Evolutionary conservation across 1,284 basidiomycete genomes (phyloP).

Genomic region (Sporisorium reilianum): DNA sequence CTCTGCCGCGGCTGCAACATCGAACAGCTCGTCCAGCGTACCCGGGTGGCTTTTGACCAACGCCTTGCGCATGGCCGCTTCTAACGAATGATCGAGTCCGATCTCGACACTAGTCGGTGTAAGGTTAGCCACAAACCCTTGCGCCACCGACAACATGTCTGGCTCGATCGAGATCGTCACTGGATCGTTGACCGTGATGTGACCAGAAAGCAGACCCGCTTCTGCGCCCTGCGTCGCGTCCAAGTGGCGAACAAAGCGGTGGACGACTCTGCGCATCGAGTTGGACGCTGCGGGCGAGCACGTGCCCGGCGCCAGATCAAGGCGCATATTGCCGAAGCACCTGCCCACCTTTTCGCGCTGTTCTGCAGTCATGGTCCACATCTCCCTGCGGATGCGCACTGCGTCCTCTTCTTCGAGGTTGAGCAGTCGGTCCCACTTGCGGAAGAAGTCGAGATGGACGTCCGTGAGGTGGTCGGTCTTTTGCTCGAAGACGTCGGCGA

Average conservation of each 20-base stretch:
- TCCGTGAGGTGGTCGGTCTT: slow-evolving; percentile 84
- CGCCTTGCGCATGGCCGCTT: slow-evolving; percentile 42
- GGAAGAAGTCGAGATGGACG: slow-evolving; percentile 82
- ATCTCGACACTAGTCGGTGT: slow-evolving; percentile 77
- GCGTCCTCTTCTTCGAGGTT: slow-evolving; percentile 90
- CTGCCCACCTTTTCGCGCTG: slow-evolving; percentile 78
- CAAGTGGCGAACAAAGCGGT: slow-evolving; percentile 75
- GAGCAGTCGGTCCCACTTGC: slow-evolving; percentile 88
- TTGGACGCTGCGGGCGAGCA: slow-evolving; percentile 5
- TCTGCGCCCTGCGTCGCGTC: slow-evolving; percentile 56
- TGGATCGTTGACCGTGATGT: slow-evolving; percentile 83
- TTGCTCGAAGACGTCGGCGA: slow-evolving; percentile 80
- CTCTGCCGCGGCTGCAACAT: slow-evolving; percentile 15
- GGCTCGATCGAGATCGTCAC: slow-evolving; percentile 86
- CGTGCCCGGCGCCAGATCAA: slow-evolving; percentile 10
- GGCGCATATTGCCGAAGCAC: slow-evolving; percentile 69
- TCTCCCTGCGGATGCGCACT: slow-evolving; percentile 83
- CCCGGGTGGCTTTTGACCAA: slow-evolving; percentile 13
- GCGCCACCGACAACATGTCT: slow-evolving; percentile 81
- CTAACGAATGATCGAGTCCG: slow-evolving; percentile 84
- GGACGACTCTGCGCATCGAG: slow-evolving; percentile 73
- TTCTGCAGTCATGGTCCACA: slow-evolving; percentile 89
- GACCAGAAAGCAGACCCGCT: slow-evolving; percentile 77
- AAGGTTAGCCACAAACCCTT: slow-evolving; percentile 85
- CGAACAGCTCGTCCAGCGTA: background rate